Percentiles rank a stretch among this genome's conserved stretches.
Conservation (phyloP, 1,284 basidiomycete genomes). For the Coniophora puteana region DNA sequence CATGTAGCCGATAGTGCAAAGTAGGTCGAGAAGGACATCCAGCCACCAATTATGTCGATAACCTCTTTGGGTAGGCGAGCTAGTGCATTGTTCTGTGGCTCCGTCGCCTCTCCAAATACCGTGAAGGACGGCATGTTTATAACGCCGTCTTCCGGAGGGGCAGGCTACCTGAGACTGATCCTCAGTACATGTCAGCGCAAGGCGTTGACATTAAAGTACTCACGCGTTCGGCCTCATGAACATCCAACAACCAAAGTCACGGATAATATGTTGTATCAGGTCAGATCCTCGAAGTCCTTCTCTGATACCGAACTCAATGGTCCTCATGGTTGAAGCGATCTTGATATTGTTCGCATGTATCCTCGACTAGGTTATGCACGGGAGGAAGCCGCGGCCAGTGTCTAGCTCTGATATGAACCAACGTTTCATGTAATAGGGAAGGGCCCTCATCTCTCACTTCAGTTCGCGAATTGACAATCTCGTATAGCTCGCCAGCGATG, state of each 20-base stretch:
- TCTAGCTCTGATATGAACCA: too few species aligned
- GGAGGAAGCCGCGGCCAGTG: too few species aligned
- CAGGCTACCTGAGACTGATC: not conserved
- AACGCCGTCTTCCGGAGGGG: not conserved
- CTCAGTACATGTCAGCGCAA: too few species aligned
- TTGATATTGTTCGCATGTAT: constrained; percentile 1
- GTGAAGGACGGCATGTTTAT: not conserved
- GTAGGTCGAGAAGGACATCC: not conserved
- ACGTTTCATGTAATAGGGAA: too few species aligned
- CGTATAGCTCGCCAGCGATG: not conserved
- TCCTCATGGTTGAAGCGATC: not conserved
- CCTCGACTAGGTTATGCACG: too few species aligned
- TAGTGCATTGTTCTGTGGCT: not conserved
- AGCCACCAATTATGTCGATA: not conserved
- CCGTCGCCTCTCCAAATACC: not conserved
- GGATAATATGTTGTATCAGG: not conserved
- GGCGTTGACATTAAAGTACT: not conserved
- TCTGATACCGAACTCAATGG: not conserved
- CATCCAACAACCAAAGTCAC: not conserved
- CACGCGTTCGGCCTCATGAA: not conserved
- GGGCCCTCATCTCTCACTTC: not conserved
- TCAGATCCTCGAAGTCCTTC: not conserved
- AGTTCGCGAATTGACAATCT: not conserved
- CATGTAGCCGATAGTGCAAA: not conserved
- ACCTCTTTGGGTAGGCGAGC: not conserved